Conservation (phyloP, 805 yeast species). For the Clavispora fructus region DNA sequence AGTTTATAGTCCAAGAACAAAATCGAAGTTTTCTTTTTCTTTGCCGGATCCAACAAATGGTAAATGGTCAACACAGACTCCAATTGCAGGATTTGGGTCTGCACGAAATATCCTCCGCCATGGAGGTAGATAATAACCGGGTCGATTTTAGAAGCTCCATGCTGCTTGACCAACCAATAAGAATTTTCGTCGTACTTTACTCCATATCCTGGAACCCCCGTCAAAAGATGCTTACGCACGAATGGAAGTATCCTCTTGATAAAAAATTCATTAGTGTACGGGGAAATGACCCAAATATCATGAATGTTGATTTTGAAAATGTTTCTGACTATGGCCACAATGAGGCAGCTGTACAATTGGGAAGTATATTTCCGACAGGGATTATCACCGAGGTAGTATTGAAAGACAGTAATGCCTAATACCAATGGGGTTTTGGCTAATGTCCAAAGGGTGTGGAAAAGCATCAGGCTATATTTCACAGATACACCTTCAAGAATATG, state of each 20-base stretch:
- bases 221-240: conserved; percentile 4
- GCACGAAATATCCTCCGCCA: conserved; percentile 37
- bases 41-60: conserved; percentile 21
- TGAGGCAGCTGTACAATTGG: conserved; percentile 9
- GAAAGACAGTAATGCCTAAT: conserved; percentile 9
- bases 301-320: conserved; percentile 8
- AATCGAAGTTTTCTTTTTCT: conserved; percentile 18
- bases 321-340: conserved; percentile 10
- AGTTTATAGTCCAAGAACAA: conserved; percentile 29
- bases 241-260: conserved; percentile 8
- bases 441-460: background rate
- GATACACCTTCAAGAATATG: too few species aligned
- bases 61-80: conserved; percentile 25
- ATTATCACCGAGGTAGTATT: conserved; percentile 13
- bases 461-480: too few species aligned
- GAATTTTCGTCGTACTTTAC: conserved; percentile 24
- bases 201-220: conserved; percentile 26
- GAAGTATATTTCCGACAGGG: conserved; percentile 11
- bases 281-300: conserved; percentile 9
- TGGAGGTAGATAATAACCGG: conserved; percentile 32
- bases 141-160: conserved; percentile 18
- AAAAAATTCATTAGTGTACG: conserved; percentile 12
- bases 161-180: conserved; percentile 30
- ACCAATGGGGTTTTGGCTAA: conserved; percentile 8
- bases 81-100: conserved; percentile 26